Evolutionary conservation across 495 filamentous ascomycete genomes (phyloP).

Genomic region (Tuber umbilicatum): DNA sequence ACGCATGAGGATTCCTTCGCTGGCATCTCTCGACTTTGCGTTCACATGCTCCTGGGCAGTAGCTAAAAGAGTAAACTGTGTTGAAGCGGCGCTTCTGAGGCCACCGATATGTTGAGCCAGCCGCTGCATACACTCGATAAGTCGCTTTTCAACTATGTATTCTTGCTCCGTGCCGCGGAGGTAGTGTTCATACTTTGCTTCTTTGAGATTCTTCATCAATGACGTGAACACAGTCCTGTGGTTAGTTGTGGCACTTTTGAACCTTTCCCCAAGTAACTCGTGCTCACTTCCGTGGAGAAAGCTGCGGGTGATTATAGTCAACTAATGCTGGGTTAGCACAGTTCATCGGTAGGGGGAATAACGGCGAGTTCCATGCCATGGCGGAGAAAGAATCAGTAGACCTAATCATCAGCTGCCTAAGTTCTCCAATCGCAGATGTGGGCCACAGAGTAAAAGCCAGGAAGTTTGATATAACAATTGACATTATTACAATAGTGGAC

Average conservation of each 20-base stretch:
- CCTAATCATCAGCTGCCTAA: constrained; percentile 68
- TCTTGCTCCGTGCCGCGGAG: constrained; percentile 73
- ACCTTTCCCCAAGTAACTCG: constrained; percentile 59
- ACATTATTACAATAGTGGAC: constrained; percentile 85
- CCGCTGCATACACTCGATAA: constrained; percentile 78
- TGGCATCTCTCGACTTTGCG: neutral
- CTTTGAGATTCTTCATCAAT: constrained; percentile 72
- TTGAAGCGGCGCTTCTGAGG: constrained; percentile 76
- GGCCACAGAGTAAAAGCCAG: constrained; percentile 76
- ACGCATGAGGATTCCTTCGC: constrained; percentile 4
- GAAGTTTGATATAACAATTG: constrained; percentile 63
- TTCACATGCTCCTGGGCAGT: constrained; percentile 18
- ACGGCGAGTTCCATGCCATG: constrained; percentile 46
- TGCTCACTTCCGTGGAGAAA: constrained; percentile 82
- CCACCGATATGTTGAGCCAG: constrained; percentile 88
- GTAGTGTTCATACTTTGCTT: constrained; percentile 88
- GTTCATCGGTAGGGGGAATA: neutral
- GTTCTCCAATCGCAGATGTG: constrained; percentile 66
- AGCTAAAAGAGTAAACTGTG: constrained; percentile 72
- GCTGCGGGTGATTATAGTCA: constrained; percentile 72
- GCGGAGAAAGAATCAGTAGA: constrained; percentile 70
- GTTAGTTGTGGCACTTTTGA: constrained; percentile 57
- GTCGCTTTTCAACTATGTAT: constrained; percentile 68
- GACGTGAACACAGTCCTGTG: constrained; percentile 65
- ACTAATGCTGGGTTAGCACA: constrained; percentile 36